Evolutionary conservation across 1,284 basidiomycete species (phyloP).

Genomic region (Apiotrichum montevideense): DNA sequence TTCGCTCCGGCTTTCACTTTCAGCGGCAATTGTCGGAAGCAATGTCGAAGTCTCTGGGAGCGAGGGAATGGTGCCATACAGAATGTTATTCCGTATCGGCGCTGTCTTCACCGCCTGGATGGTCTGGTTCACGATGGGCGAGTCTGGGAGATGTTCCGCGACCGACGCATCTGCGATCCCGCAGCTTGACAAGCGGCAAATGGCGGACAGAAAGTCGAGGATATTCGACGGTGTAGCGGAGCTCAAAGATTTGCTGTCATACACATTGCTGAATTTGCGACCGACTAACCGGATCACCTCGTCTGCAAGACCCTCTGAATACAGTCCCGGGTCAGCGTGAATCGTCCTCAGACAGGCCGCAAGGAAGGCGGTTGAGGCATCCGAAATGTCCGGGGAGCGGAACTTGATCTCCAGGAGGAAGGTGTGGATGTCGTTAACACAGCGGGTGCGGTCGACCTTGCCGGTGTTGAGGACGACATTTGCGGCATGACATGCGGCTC

Average conservation of each 20-base stretch:
- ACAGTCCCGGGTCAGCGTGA: conserved; percentile 69
- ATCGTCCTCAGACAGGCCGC: conserved; percentile 61
- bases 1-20: background rate
- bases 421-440: conserved; percentile 64
- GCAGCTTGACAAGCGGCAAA: conserved; percentile 52
- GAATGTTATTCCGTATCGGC: conserved; percentile 62
- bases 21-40: too few relatives aligned
- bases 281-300: conserved; percentile 54
- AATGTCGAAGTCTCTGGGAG: conserved; percentile 12
- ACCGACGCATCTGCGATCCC: conserved; percentile 12
- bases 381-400: conserved; percentile 62
- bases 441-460: conserved; percentile 54
- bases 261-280: too few relatives aligned
- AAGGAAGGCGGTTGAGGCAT: conserved; percentile 78
- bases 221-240: conserved; percentile 56
- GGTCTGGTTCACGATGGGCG: conserved; percentile 57
- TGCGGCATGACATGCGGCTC: conserved; percentile 74
- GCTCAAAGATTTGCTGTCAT: conserved; percentile 24
- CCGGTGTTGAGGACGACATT: conserved; percentile 50
- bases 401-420: conserved; percentile 73
- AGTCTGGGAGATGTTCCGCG: conserved; percentile 55
- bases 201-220: conserved; percentile 57
- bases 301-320: conserved; percentile 72
- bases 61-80: conserved; percentile 58
- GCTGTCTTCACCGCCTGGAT: conserved; percentile 56